Evolutionary conservation across 805 yeast species (phyloP), one percentile per base, ranked within the genome.

Genomic region (Jamesozyma spencerorum): DNA sequence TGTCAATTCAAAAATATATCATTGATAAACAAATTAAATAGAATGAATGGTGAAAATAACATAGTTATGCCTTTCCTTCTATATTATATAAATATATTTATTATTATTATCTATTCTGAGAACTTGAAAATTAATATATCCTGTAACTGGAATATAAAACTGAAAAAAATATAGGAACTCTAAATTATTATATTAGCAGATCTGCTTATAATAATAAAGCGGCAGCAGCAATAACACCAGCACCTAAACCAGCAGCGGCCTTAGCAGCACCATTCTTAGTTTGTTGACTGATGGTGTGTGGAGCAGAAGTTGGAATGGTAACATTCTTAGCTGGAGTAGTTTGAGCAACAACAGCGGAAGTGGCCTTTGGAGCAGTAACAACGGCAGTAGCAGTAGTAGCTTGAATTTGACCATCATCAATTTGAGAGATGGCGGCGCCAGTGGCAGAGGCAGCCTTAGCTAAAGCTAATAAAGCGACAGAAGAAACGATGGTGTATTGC

Each of bases 191-290:
- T 22, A 17, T 15, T 5, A 26, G 5, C 18, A 8, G 18, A 12
- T 31, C 18, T 18, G 22, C 45, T 48, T 46, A 49, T 40, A 49
- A 46, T 31, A 48, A 43, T 36, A 49, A 38, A 34, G 48, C 48
- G 30, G 43, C 51, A 31, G 46, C 51, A 18, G 52, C 53, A 13
- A 37, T 28, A 36, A 45, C 47, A 45, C 49, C 49, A 35, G 54
- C 54, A 46, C 52, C 52, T 38, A 46, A 37, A 41, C 54, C 54
- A 20, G 32, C 45, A 34, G 37, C 43, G 34, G 48, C 47, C 36
- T 38, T 48, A 22, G 41, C 47, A 33, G 54, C 54, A 44, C 45
- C 52, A 33, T 52, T 52, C 29, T 44, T 46, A 19, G 56, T 42
- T 39, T 48, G 48, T 31, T 31, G 34, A 15, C 27, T 12, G 26